Evolutionary conservation across 768 basidiomycete genomes (phyloP), one percentile per base, ranked within the genome.

Genomic region (Podaxis carcinomalis): DNA sequence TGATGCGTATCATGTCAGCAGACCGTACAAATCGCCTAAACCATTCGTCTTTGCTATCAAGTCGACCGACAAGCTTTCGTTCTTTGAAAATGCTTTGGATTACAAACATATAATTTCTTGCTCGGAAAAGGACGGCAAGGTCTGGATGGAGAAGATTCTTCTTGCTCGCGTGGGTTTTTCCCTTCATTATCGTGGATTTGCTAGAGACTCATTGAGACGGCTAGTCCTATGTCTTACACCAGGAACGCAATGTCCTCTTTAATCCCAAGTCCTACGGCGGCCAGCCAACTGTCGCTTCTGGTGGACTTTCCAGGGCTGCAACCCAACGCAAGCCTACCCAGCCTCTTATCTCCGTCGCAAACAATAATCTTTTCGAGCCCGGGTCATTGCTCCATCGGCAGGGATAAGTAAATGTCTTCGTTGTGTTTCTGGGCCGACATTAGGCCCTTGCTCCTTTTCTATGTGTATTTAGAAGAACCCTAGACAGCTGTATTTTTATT

Each of bases 71-170:
- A 92, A 89, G 68, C 77, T 90, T 25, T 84, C 90, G 1, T 81
- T 89, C 68, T 98, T 98, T 67, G 95, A 97, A 75, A 87, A 92
- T 70, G 84, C 84, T 3, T 80, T 86, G 32, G 95, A 98, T 68
- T 98, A 95, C 74, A 71, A 93, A 58, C 94, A 97, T 69, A 77
- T 88, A 51, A 94, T 98, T 69, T 87, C 87, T 28, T 90, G 90
- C 64, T 82, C 85, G 46, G 83, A 86, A 67, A 82, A 78, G 40
- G 90, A 93, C 51, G 90, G 91, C 40, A 80, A 82, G 63, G 75
- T 77, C 37, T 95, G 93, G 93, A 77, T 93, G 70, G 85, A 93
- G 74, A 84, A 78, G 66, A 86, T 95, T 47, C 80, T 93, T 16
- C 75, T 95, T 57, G 92, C 93, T 57, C 84, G 93, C 55, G 93